A percentile compares a stretch with the other conserved stretches of the same genome.
Conservation (phyloP, 257 asterid genomes). For the Cordia subcordata region DNA sequence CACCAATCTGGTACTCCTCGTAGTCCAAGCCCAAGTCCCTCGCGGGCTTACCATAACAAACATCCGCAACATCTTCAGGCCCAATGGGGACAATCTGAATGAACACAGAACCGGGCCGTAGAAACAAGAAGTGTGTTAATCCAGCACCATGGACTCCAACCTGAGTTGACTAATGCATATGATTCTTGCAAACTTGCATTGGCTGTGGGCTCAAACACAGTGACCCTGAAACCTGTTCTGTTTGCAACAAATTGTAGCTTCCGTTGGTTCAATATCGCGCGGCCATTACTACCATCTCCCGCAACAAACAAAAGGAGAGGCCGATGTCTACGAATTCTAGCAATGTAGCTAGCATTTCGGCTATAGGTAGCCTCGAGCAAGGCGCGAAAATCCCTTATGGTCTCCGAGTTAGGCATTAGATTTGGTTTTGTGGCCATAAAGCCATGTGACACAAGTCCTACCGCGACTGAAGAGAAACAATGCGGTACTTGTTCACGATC, state of each 20-base stretch:
- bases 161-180: slow-evolving; percentile 8
- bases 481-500: slow-evolving; percentile 41
- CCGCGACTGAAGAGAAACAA: slow-evolving; percentile 73
- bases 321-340: not conserved
- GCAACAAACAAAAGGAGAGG: slow-evolving; percentile 12
- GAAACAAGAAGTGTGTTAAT: slow-evolving; percentile 10
- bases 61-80: slow-evolving; percentile 1
- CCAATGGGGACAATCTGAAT: slow-evolving; percentile 12
- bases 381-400: slow-evolving; percentile 48
- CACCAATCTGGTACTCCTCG: slow-evolving; percentile 2
- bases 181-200: slow-evolving; percentile 26
- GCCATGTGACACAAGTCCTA: slow-evolving; percentile 71
- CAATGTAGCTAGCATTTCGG: not conserved
- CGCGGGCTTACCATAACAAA: slow-evolving; percentile 5
- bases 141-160: slow-evolving; percentile 16
- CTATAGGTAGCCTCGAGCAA: slow-evolving; percentile 30
- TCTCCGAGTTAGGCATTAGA: slow-evolving; percentile 26
- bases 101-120: slow-evolving; percentile 8
- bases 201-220: slow-evolving; percentile 53
- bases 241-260: slow-evolving; percentile 46
- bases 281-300: slow-evolving; percentile 43
- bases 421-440: slow-evolving; percentile 59
- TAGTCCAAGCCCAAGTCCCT: slow-evolving; percentile 10
- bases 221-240: slow-evolving; percentile 55
- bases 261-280: slow-evolving; percentile 60